Conservation (phyloP, 2,329 filamentous ascomycete genomes). For the Fusarium sp. region DNA sequence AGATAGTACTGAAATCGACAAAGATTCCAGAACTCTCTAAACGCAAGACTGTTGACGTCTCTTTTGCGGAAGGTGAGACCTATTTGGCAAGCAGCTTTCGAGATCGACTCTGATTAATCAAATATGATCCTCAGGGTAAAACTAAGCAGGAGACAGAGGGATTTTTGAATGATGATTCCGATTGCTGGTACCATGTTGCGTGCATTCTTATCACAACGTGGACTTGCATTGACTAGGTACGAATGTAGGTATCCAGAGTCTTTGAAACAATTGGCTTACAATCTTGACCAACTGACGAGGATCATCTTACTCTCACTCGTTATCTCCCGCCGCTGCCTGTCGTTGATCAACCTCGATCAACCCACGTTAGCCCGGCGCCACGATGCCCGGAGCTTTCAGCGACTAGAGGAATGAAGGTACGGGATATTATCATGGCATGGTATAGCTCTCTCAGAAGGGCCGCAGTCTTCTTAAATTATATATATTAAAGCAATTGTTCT, state of each 20-base stretch:
- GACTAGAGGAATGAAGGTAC: not conserved
- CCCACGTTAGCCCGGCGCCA: not conserved
- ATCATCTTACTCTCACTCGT: not conserved
- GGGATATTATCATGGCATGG: not conserved
- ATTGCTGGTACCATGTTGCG: not conserved
- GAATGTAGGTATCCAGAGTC: not conserved
- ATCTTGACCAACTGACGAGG: not conserved
- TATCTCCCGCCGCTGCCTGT: not conserved
- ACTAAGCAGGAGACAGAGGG: not conserved
- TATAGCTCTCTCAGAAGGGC: not conserved
- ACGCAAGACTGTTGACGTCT: not conserved
- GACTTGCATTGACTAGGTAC: not conserved
- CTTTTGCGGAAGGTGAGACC: not conserved
- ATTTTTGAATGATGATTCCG: not conserved
- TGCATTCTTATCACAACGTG: constrained; percentile 16
- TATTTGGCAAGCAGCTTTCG: not conserved
- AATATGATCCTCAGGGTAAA: not conserved
- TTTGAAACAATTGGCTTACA: not conserved
- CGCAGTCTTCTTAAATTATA: not conserved
- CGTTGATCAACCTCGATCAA: not conserved
- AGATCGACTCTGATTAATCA: not conserved
- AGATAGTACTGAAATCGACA: not conserved
- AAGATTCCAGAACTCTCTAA: not conserved
- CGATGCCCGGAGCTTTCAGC: constrained; percentile 3
- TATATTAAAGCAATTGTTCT: not conserved